Evolutionary conservation across 2,329 filamentous ascomycete species (phyloP).

Genomic region (Ophiostoma piceae): DNA sequence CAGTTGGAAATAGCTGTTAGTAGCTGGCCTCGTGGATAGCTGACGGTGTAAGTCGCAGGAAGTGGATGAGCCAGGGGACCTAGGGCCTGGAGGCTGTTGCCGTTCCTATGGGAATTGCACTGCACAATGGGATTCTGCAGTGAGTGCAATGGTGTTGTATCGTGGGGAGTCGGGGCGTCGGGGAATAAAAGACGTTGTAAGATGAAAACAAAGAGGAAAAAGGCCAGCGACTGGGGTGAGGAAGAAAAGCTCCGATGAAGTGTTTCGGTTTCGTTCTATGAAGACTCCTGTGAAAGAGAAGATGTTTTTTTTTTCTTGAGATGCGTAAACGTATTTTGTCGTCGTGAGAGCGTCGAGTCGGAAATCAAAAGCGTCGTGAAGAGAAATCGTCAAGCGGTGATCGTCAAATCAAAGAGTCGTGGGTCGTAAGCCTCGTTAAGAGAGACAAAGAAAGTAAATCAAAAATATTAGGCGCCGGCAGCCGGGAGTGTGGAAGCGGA

Average conservation of each 20-base stretch:
- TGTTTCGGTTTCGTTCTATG: background rate
- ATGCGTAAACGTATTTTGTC: slow-evolving; percentile 15
- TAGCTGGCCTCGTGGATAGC: background rate
- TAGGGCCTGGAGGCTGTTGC: background rate
- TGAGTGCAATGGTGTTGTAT: background rate
- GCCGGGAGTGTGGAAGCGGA: slow-evolving; percentile 18
- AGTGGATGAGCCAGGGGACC: slow-evolving; percentile 1
- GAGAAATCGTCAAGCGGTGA: slow-evolving; percentile 5
- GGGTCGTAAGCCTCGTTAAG: slow-evolving; percentile 16
- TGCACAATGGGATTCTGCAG: background rate
- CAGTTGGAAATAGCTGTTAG: background rate
- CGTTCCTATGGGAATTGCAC: background rate
- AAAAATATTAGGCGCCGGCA: slow-evolving; percentile 15
- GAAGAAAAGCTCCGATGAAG: background rate
- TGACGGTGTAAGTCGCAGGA: background rate
- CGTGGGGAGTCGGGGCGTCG: background rate
- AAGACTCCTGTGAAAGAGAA: background rate
- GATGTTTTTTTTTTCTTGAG: background rate
- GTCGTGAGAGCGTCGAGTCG: slow-evolving; percentile 15
- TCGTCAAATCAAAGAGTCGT: slow-evolving; percentile 9
- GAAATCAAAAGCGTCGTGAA: slow-evolving; percentile 8
- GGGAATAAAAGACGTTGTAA: background rate
- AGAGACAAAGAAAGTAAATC: background rate
- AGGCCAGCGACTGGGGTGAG: background rate
- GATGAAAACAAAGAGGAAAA: slow-evolving; percentile 13